Conservation (phyloP, 164 flowering plant species). For the Dillenia turbinata region DNA sequence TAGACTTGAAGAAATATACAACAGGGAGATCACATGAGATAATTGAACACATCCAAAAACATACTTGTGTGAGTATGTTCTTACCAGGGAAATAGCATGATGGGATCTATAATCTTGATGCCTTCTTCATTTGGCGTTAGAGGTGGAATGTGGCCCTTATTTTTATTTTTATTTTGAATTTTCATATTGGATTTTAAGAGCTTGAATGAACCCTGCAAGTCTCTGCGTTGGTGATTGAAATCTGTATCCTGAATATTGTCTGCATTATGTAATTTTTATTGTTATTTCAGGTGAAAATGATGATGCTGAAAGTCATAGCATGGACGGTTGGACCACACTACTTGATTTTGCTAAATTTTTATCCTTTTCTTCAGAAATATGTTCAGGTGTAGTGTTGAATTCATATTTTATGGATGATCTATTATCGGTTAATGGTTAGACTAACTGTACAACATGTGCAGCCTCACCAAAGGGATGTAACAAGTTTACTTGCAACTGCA, state of each 20-base stretch:
- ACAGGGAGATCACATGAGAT: constrained; percentile 15
- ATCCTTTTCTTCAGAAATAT: constrained; percentile 78
- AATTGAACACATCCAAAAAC: no score
- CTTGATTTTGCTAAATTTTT: constrained; percentile 66
- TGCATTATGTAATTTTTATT: background rate
- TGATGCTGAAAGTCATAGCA: constrained; percentile 89
- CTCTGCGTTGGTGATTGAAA: no score
- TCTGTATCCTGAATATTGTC: no score
- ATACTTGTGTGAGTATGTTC: no score
- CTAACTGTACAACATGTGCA: constrained; percentile 21
- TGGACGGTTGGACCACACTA: constrained; percentile 83
- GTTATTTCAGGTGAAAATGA: constrained; percentile 73
- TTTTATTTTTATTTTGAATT: no score
- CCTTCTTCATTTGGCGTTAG: no score
- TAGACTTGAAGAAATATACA: no score
- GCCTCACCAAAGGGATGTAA: constrained; percentile 97
- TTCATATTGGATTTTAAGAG: no score
- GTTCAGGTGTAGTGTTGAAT: constrained; percentile 49
- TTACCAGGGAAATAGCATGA: no score
- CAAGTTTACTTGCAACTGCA: constrained; percentile 86
- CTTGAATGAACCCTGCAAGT: no score
- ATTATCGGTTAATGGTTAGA: constrained; percentile 5
- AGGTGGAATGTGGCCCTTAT: no score
- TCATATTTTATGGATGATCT: constrained; percentile 5
- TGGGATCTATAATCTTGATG: no score